A percentile compares a stretch with the other conserved stretches of the same genome.
Evolutionary conservation across 495 filamentous ascomycete species (phyloP).

Genomic region (Aspergillus homomorphus): DNA sequence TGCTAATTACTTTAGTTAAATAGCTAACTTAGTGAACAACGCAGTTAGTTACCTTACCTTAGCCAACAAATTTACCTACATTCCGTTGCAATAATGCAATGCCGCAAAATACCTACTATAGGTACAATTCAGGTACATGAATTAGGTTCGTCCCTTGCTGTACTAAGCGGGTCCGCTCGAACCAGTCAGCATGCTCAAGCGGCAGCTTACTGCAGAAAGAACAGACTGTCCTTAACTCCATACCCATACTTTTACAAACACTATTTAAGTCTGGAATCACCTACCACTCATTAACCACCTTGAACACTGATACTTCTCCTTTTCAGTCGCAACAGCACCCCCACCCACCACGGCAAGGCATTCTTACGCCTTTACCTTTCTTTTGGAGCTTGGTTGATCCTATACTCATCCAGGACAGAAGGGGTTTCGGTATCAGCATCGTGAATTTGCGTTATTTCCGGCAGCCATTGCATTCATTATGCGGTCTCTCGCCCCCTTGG

Average conservation of each 20-base stretch:
- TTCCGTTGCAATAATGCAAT: background rate
- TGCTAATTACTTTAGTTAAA: too few relatives aligned
- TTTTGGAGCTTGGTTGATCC: background rate
- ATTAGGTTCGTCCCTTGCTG: constrained; percentile 23
- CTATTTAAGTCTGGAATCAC: constrained; percentile 21
- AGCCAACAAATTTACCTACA: too few relatives aligned
- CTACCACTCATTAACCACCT: constrained; percentile 17
- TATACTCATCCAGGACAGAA: background rate
- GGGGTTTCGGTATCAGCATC: background rate
- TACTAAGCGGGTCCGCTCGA: constrained; percentile 17
- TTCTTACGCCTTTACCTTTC: background rate
- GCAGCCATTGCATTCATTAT: constrained; percentile 39
- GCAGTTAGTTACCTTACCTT: too few relatives aligned
- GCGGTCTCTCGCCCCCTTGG: constrained; percentile 54
- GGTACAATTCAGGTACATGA: too few relatives aligned
- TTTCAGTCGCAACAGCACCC: too few relatives aligned
- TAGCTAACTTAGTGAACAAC: too few relatives aligned
- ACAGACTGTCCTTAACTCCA: constrained; percentile 48
- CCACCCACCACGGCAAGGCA: background rate
- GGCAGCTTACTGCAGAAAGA: constrained; percentile 35
- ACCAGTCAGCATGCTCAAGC: constrained; percentile 30
- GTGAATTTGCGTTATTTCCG: background rate
- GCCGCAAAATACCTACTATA: background rate
- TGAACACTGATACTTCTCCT: constrained; percentile 12
- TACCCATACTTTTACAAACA: constrained; percentile 18